Base-by-base conservation (phyloP, 2,329 filamentous ascomycete species). In the Pezicula rhizophila region DNA sequence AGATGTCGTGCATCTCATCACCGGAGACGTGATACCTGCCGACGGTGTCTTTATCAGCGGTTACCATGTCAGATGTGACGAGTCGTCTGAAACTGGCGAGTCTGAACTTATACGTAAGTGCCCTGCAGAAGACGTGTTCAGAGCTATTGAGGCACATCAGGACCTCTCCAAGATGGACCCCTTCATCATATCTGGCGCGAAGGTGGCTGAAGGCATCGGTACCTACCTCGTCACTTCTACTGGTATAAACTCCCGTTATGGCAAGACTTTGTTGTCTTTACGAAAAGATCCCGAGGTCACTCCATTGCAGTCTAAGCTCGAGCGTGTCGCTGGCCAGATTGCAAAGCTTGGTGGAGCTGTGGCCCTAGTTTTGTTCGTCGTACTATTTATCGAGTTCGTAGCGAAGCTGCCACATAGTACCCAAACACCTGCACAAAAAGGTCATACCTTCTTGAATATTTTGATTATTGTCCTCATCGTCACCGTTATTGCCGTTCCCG, bases 181-280 rank as follows among this genome's bases (percentile, higher is more conserved):
- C 0, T 90, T 90, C 64, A 87, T 91, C 51, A 72, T 89, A 2
- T 89, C 85, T 15, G 86, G 87, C 38, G 84, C 82, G 4, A 89
- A 87, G 56, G 80, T 90, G 7, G 79, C 80, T 0, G 84, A 88
- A 57, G 87, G 86, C 39, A 74, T 87, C 8, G 87, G 87, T 4
- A 80, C 77, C 2, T 90, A 87, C 64, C 65, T 90, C 45, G 85
- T 89, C 49, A 87, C 84, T 2, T 77, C 84, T 3, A 80, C 83
- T n/a, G 86, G 87, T 51, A 73, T 83, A 25, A 75, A 89, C 64
- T 86, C 85, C 1, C 83, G 77, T n/a, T 81, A 85, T 58, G 87
- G 86, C 42, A 85, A 85, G 58, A 88, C 82, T 1, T 78, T 89
- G 70, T 83, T 89, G 76, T 85, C 85, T 25, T 69, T 90, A 12